phyloP scores from a whole-genome alignment of 108 stramenopile genomes.

The Hondaea fermentalgiana region DNA sequence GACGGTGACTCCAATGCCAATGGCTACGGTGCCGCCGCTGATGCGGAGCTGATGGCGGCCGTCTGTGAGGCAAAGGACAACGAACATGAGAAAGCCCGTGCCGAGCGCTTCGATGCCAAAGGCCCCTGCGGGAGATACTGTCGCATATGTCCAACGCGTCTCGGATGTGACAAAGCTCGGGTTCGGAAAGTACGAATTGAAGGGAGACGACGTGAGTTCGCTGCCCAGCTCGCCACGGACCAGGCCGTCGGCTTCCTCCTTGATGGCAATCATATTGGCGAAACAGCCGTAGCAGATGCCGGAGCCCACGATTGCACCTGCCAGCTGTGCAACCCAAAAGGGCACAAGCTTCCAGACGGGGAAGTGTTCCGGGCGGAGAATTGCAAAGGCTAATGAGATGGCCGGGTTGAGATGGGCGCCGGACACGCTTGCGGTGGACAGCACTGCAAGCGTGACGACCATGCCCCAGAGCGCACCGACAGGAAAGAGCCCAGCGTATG shows the following conservation, averaged over 20 bases:
- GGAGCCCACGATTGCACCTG: slow-evolving; percentile 38
- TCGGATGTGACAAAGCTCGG: background rate
- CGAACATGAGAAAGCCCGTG: background rate
- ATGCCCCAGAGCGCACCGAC: slow-evolving; percentile 53
- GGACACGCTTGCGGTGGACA: slow-evolving; percentile 32
- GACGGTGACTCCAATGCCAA: background rate
- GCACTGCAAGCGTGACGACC: slow-evolving; percentile 51
- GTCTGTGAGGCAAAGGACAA: background rate
- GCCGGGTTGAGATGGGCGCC: slow-evolving; percentile 50
- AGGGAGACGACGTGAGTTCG: background rate
- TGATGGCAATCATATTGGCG: slow-evolving; percentile 28
- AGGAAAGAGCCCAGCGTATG: slow-evolving; percentile 46
- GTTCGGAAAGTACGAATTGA: background rate
- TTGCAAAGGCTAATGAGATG: slow-evolving; percentile 38
- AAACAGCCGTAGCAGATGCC: slow-evolving; percentile 38
- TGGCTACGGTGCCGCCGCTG: background rate
- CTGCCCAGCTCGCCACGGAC: background rate
- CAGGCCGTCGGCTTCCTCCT: slow-evolving; percentile 35
- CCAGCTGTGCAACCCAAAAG: slow-evolving; percentile 37
- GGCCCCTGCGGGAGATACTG: slow-evolving; percentile 27
- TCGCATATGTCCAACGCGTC: background rate
- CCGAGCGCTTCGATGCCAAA: slow-evolving; percentile 45
- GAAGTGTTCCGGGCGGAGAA: slow-evolving; percentile 22
- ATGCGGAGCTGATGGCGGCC: background rate
- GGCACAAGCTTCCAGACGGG: slow-evolving; percentile 42